Conservation (phyloP, 257 asterid species). For the Thymus mandschuricus region DNA sequence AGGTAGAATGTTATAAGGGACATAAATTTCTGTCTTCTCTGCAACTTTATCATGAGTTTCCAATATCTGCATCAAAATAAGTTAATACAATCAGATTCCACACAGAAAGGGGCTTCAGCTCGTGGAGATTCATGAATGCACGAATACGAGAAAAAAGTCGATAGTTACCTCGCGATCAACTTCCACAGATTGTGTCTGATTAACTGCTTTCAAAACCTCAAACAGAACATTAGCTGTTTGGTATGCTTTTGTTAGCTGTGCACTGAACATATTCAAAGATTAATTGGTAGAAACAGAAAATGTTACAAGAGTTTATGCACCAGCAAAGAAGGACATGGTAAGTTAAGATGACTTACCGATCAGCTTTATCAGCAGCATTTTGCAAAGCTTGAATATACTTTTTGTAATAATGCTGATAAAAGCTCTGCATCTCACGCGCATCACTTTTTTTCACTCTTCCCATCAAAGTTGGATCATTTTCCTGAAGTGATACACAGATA, state of each 20-base stretch:
- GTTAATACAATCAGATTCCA: conserved; percentile 27
- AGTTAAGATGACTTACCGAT: conserved; percentile 60
- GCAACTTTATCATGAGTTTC: conserved; percentile 97
- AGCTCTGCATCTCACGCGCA: conserved; percentile 99
- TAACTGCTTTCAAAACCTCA: conserved; percentile 99
- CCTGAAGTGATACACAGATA: conserved; percentile 47
- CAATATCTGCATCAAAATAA: conserved; percentile 57
- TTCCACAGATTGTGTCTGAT: conserved; percentile 93
- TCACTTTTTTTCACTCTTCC: conserved; percentile 99
- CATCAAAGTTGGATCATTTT: conserved; percentile 94
- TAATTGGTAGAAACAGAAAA: conserved; percentile 26
- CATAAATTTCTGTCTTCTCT: conserved; percentile 94
- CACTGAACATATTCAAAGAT: conserved; percentile 57
- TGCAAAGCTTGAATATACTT: conserved; percentile 98
- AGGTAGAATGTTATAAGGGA: conserved; percentile 95
- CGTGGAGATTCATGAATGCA: conserved; percentile 25
- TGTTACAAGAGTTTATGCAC: conserved; percentile 10
- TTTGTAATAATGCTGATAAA: conserved; percentile 96
- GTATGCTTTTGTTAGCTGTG: conserved; percentile 97
- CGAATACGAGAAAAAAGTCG: background rate
- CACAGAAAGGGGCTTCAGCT: conserved; percentile 18
- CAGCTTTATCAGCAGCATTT: conserved; percentile 98
- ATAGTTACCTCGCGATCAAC: conserved; percentile 91
- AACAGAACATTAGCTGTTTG: conserved; percentile 98
- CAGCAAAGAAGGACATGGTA: conserved; percentile 16